A percentile compares a stretch with the other conserved stretches of the same genome.
phyloP scores from a whole-genome alignment of 1,284 basidiomycete genomes.

The Melampsora americana region DNA sequence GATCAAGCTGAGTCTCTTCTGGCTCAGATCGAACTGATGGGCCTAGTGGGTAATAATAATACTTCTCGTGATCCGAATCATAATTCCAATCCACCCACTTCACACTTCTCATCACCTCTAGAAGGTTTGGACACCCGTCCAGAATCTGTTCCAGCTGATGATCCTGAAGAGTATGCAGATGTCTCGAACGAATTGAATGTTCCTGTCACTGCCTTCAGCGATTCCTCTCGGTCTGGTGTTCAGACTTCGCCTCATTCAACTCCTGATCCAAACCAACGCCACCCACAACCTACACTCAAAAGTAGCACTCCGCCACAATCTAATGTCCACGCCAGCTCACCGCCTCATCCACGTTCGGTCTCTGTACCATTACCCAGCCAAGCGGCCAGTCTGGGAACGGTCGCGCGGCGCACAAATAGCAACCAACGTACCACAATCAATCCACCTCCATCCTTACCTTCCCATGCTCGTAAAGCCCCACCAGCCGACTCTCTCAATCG shows the following conservation, averaged over 20 bases:
- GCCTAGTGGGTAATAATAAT: neutral
- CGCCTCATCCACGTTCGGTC: neutral
- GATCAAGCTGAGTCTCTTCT: neutral
- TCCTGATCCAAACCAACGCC: neutral
- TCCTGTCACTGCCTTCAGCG: too few species aligned
- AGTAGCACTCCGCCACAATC: neutral
- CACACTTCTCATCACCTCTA: neutral
- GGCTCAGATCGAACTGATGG: conserved; percentile 1
- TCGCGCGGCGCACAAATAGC: neutral
- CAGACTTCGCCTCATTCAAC: neutral
- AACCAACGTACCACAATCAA: neutral
- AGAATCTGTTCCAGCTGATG: too few species aligned
- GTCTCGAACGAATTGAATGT: too few species aligned
- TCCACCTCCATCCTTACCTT: conserved; percentile 30
- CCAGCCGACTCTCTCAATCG: conserved; percentile 29
- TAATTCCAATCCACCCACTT: neutral
- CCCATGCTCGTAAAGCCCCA: conserved; percentile 20
- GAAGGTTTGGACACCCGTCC: too few species aligned
- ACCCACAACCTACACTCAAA: neutral
- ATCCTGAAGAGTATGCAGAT: too few species aligned
- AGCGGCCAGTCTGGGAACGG: neutral
- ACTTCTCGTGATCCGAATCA: neutral
- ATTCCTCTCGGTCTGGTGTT: neutral
- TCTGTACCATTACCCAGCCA: conserved; percentile 1
- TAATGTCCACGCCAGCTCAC: neutral